Percentiles rank a stretch among this genome's conserved stretches.
Evolutionary conservation across 139 green algal genomes (phyloP).

Genomic region (Spirogloea muscicola): DNA sequence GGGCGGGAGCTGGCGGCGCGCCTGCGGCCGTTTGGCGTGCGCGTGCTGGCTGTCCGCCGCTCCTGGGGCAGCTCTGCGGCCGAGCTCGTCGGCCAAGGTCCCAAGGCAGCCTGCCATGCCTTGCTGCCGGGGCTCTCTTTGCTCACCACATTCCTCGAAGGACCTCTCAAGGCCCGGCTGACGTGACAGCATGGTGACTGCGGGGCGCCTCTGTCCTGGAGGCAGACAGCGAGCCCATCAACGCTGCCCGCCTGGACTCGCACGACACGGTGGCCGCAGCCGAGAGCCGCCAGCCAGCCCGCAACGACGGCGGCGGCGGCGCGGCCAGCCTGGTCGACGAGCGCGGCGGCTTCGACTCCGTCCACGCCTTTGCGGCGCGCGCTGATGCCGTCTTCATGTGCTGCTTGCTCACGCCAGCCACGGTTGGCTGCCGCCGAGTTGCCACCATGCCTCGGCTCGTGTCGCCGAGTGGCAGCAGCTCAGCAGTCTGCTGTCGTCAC

Average conservation of each 20-base stretch:
- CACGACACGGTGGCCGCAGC: neutral
- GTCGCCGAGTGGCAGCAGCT: neutral
- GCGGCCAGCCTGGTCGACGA: conserved; percentile 2
- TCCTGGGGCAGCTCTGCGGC: no score
- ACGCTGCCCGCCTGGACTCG: no score
- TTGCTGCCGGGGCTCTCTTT: no score
- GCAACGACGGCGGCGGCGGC: neutral
- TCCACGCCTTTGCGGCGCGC: neutral
- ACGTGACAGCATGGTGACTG: no score
- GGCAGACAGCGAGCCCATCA: no score
- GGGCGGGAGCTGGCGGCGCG: conserved; percentile 9
- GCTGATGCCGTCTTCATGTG: conserved; percentile 25
- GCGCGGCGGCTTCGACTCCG: neutral
- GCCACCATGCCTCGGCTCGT: neutral
- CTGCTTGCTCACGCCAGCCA: conserved; percentile 20
- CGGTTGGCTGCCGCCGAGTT: neutral
- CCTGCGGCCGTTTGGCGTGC: conserved; percentile 20
- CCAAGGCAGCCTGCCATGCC: no score
- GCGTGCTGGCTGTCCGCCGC: conserved; percentile 1
- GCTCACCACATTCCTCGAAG: no score
- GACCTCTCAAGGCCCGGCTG: no score
- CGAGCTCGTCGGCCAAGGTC: no score
- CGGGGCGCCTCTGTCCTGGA: no score
- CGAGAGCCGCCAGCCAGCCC: neutral
- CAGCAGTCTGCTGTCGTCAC: no score